A percentile compares a stretch with the other conserved stretches of the same genome.
These are phyloP conservation scores for Miscanthus lutarioriparius DNA, from an alignment of 176 grass and related monocot genomes.

Conservation along the genomic window DNA sequence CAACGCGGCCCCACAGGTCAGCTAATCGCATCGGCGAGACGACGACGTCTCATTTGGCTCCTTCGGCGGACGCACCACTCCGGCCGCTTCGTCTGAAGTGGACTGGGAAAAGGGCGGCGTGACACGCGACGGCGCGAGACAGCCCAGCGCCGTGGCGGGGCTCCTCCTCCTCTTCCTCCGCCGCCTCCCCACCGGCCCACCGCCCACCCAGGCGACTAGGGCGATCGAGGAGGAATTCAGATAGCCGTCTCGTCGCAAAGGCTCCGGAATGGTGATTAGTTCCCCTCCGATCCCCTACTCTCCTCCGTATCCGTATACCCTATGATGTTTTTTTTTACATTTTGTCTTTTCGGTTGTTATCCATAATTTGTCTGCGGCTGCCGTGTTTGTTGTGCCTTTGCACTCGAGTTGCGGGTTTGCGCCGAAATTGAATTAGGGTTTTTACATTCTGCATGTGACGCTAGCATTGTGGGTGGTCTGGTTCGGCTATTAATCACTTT, in stretches of 20 bases:
- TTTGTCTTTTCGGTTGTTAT: background rate
- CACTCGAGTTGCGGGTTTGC: background rate
- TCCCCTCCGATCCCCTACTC: background rate
- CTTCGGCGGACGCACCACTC: background rate
- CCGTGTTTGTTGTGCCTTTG: background rate
- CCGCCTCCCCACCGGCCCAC: background rate
- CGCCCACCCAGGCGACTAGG: background rate
- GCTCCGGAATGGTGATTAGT: conserved; percentile 35
- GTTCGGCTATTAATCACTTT: background rate
- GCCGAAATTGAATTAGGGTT: background rate
- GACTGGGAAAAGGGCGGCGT: too few relatives aligned
- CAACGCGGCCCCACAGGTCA: background rate
- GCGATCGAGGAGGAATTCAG: background rate
- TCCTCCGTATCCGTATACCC: background rate
- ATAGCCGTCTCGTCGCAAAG: background rate
- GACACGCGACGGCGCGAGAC: too few relatives aligned
- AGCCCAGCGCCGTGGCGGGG: background rate
- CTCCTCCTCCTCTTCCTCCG: background rate
- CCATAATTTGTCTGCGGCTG: background rate
- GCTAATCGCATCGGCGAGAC: background rate
- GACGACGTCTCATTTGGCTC: background rate
- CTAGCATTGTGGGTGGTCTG: background rate
- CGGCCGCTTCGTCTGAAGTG: background rate
- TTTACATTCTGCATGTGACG: background rate
- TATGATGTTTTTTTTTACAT: background rate